Percentiles rank a stretch among this genome's conserved stretches.
phyloP scores from a whole-genome alignment of 1,139 yeast genomes.

The Diutina pseudorugosa region DNA sequence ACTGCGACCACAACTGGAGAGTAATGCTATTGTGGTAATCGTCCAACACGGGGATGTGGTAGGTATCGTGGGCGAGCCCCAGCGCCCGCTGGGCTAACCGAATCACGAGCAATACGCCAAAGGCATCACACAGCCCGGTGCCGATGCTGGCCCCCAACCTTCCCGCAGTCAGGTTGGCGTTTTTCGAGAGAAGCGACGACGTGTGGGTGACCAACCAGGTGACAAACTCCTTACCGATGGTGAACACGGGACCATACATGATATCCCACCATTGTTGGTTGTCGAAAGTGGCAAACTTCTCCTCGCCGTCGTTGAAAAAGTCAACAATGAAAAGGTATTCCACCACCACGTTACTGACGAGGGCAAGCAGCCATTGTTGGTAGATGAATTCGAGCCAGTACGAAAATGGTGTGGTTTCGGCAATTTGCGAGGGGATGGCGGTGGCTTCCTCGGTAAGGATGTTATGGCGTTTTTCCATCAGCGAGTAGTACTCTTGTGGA shows the following conservation, averaged over 20 bases:
- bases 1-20: constrained; percentile 72
- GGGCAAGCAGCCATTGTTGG: constrained; percentile 60
- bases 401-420: constrained; percentile 58
- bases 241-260: constrained; percentile 38
- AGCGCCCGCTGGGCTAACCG: constrained; percentile 57
- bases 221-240: constrained; percentile 29
- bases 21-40: constrained; percentile 60
- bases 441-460: constrained; percentile 26
- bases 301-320: constrained; percentile 48
- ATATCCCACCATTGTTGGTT: constrained; percentile 34
- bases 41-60: constrained; percentile 63
- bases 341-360: constrained; percentile 65
- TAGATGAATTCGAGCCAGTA: constrained; percentile 67
- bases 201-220: constrained; percentile 23
- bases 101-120: constrained; percentile 69
- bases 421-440: constrained; percentile 75
- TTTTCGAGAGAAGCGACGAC: constrained; percentile 5
- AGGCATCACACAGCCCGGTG: constrained; percentile 45
- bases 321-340: constrained; percentile 67
- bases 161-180: constrained; percentile 1
- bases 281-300: constrained; percentile 14
- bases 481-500: constrained; percentile 36
- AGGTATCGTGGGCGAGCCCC: constrained; percentile 46
- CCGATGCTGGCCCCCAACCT: background rate
- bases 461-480: constrained; percentile 44